A percentile compares a stretch with the other conserved stretches of the same genome.
These are phyloP conservation scores for Coprinopsis marcescibilis DNA, from an alignment of 768 basidiomycete species.

Conservation along the genomic window DNA sequence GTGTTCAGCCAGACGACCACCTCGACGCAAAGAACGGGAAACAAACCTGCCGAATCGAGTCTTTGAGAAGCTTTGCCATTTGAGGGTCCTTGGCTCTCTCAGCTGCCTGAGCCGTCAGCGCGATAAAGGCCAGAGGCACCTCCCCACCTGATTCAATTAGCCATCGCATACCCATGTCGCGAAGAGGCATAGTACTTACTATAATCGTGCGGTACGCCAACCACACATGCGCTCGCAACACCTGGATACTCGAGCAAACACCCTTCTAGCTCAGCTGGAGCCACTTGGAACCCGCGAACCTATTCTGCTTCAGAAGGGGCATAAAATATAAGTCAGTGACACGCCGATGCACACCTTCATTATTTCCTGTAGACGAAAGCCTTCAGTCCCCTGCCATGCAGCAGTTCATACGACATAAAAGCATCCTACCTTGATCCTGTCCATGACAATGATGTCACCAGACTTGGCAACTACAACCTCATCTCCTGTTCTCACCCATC, in stretches of 20 bases:
- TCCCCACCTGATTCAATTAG: slow-evolving; percentile 42
- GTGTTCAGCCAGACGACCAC: neutral
- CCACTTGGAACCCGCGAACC: slow-evolving; percentile 69
- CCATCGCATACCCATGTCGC: slow-evolving; percentile 5
- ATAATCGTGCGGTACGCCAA: slow-evolving; percentile 62
- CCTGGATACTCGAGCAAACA: slow-evolving; percentile 57
- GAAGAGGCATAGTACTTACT: slow-evolving; percentile 28
- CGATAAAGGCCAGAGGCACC: slow-evolving; percentile 64
- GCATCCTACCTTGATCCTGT: slow-evolving; percentile 50
- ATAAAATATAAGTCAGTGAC: neutral
- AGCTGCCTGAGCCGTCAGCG: slow-evolving; percentile 38
- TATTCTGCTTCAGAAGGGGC: slow-evolving; percentile 37
- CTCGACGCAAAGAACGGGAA: neutral
- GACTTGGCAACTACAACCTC: slow-evolving; percentile 51
- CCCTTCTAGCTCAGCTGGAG: slow-evolving; percentile 68
- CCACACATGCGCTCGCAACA: slow-evolving; percentile 57
- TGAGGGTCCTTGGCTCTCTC: slow-evolving; percentile 23
- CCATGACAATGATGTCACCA: slow-evolving; percentile 54
- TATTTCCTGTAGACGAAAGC: slow-evolving; percentile 33
- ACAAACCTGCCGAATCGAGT: slow-evolving; percentile 43
- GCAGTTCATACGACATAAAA: neutral
- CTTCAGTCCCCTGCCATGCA: no score
- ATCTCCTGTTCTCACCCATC: slow-evolving; percentile 69
- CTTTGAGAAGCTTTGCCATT: slow-evolving; percentile 32
- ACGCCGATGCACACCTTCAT: slow-evolving; percentile 35